These are phyloP conservation scores for Colletotrichum abscissum DNA, from an alignment of 2,329 filamentous ascomycete species.

Conservation along the genomic window DNA sequence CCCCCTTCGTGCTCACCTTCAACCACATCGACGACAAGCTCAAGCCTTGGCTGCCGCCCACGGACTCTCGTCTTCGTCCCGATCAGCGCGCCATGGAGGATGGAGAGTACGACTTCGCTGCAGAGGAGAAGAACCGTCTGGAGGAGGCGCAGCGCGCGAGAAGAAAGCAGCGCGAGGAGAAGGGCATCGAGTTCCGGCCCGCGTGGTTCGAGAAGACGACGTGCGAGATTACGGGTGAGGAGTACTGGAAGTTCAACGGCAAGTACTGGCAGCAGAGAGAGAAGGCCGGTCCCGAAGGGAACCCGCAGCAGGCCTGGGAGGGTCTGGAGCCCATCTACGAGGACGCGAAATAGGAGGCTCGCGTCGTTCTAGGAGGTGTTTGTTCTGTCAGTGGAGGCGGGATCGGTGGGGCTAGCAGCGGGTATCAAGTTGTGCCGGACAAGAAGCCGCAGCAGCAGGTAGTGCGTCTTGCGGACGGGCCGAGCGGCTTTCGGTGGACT, in stretches of 20 bases:
- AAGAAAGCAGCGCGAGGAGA: conserved; percentile 77
- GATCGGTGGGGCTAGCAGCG: not conserved
- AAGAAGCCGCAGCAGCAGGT: not conserved
- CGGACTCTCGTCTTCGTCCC: conserved; percentile 90
- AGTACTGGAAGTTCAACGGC: conserved; percentile 90
- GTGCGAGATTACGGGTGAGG: conserved; percentile 85
- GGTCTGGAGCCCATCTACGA: conserved; percentile 81
- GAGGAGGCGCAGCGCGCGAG: conserved; percentile 91
- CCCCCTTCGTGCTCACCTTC: conserved; percentile 93
- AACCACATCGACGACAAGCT: conserved; percentile 93
- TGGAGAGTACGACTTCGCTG: conserved; percentile 94
- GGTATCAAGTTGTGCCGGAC: not conserved
- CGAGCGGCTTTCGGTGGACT: conserved; percentile 4
- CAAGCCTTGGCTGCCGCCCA: conserved; percentile 82
- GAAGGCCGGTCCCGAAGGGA: conserved; percentile 70
- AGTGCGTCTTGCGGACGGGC: not conserved
- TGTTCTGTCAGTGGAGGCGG: not conserved
- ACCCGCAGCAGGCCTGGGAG: conserved; percentile 68
- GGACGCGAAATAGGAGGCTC: conserved; percentile 37
- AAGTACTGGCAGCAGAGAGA: conserved; percentile 87
- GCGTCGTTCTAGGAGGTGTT: not conserved
- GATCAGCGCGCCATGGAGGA: conserved; percentile 99
- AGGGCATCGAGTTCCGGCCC: conserved; percentile 84
- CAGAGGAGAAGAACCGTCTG: conserved; percentile 91
- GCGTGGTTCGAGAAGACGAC: conserved; percentile 84